Evolutionary conservation across 345 rosid genomes (phyloP), one percentile per base, ranked within the genome.

Genomic region (Theobroma cacao): DNA sequence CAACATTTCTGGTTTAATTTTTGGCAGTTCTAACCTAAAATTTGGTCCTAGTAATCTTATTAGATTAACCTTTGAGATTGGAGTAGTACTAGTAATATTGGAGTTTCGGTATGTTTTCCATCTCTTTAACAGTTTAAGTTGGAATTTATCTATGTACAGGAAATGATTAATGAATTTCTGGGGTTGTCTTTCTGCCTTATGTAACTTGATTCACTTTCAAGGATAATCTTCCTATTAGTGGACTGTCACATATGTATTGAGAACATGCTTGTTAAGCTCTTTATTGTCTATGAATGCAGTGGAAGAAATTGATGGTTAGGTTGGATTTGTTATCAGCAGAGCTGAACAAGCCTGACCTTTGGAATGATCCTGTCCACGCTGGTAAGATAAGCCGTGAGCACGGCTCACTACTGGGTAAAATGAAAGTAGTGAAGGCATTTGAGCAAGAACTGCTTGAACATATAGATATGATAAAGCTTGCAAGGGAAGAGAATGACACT

Each of bases 401-500:
- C 60, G 97, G 99, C 24, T 89, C 89, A 0, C 88, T 92, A 17
- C 76, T 85, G 89, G 88, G 87, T 48, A 92, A 88, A 84, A 87
- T 91, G 88, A 92, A 92, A 86, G 88, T 88, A 82, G 97, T 94
- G 80, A 83, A 80, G 84, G 82, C 86, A 45, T 90, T 92, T 78
- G 99, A 96, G 80, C 87, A 84, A 78, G 93, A 94, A 75, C 78
- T 96, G 74, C 93, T 96, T 72, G 99, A 96, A 83, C 94, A 96
- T 77, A 90, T 96, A 82, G 98, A 96, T 86, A 91, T 96, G 95
- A 88, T 96, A 45, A 92, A 92, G 81, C 93, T 96, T 78, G 97
- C 97, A 70, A 90, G 88, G 30, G 99, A 94, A 75, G 99, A 96
- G 84, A 88, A 87, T 62, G 97, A 92, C 84, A 50, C 88, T 67